Percentiles rank a stretch among this genome's conserved stretches.
Evolutionary conservation across 768 basidiomycete genomes (phyloP).

Genomic region (Phaeotremella skinneri): DNA sequence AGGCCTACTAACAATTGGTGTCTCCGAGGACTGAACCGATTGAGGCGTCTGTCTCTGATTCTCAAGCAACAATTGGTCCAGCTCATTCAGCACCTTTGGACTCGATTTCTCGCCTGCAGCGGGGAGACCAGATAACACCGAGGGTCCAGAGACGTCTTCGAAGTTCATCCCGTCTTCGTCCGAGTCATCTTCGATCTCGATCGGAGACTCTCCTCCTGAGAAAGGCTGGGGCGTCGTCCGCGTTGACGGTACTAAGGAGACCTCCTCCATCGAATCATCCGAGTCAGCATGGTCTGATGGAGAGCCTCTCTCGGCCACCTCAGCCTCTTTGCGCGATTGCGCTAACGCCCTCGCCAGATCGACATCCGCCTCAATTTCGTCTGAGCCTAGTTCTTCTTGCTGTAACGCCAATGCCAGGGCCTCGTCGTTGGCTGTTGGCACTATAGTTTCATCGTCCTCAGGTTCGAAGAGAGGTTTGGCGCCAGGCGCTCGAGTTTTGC

Average conservation of each 20-base stretch:
- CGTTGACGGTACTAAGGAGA: constrained; percentile 35
- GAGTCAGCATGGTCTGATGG: constrained; percentile 17
- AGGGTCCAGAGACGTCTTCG: constrained; percentile 28
- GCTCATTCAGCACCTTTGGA: neutral
- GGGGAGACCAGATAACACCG: neutral
- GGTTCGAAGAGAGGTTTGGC: constrained; percentile 28
- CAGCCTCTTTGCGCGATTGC: constrained; percentile 35
- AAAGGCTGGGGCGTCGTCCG: constrained; percentile 20
- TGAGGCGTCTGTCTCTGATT: neutral
- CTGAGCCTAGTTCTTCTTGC: constrained; percentile 58
- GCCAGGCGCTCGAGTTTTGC: constrained; percentile 24
- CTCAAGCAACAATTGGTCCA: constrained; percentile 4
- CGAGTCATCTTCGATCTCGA: constrained; percentile 23
- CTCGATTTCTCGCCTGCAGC: constrained; percentile 41
- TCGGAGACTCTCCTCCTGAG: neutral
- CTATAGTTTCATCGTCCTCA: constrained; percentile 20
- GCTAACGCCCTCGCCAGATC: constrained; percentile 59
- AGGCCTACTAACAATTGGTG: too few relatives aligned
- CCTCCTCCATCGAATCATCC: constrained; percentile 46
- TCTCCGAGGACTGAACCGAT: neutral
- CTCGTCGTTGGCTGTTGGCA: constrained; percentile 43
- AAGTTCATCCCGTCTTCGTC: constrained; percentile 36
- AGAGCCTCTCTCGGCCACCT: neutral
- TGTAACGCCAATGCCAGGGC: constrained; percentile 43
- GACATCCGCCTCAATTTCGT: constrained; percentile 72